These are phyloP conservation scores for Phoenix roebelenii DNA, from an alignment of 176 grass and related monocot genomes.

Conservation along the genomic window DNA sequence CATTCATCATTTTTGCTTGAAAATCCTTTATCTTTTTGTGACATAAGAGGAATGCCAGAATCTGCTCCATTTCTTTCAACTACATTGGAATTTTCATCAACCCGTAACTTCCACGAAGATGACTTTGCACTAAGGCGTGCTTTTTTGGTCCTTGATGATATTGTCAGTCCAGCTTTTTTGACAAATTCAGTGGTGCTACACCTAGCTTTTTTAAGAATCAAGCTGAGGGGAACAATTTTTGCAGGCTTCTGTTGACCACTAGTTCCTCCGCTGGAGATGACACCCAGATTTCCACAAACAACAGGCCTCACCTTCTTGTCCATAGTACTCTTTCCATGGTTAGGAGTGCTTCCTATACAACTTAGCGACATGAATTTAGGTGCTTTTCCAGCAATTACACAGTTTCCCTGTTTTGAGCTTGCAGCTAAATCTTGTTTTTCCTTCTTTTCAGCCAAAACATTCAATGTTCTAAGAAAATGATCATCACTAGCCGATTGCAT, in stretches of 20 bases:
- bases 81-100: neutral
- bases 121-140: conserved; percentile 10
- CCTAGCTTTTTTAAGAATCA: conserved; percentile 67
- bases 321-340: conserved; percentile 25
- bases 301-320: conserved; percentile 32
- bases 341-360: conserved; percentile 48
- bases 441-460: conserved; percentile 14
- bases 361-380: conserved; percentile 88
- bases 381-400: conserved; percentile 38
- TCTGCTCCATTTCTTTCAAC: neutral
- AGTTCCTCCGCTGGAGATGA: conserved; percentile 55
- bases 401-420: conserved; percentile 21
- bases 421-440: conserved; percentile 23
- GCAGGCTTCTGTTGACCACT: conserved; percentile 54
- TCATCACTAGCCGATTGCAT: conserved; percentile 21
- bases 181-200: conserved; percentile 20
- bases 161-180: conserved; percentile 19
- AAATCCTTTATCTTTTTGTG: neutral
- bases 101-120: neutral
- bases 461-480: conserved; percentile 17
- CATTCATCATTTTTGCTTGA: conserved; percentile 7
- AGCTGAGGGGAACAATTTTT: conserved; percentile 76
- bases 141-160: conserved; percentile 20
- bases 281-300: conserved; percentile 45
- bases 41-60: neutral